Base-by-base conservation (phyloP, 805 yeast genomes). In the Cyberlindnera bimundalis region DNA sequence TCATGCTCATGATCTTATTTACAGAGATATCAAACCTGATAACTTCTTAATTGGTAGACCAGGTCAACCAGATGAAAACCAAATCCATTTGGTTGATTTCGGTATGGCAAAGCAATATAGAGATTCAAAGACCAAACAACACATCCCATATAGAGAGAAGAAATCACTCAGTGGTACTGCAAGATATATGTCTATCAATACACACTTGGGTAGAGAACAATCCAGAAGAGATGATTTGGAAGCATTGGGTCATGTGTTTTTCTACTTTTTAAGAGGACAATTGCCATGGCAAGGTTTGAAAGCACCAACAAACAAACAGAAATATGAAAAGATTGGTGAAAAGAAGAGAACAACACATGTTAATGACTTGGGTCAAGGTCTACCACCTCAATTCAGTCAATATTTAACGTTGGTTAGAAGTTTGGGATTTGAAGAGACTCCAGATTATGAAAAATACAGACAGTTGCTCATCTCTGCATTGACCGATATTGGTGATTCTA, bases 271-370 rank as follows among this genome's bases (percentile, higher is more conserved):
- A 41, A 74, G 85, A 56, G 93, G 95, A 21, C 82, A 79, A 47
- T 70, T 84, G 58, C 95, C 95, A 33, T 84, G 95, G 95, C 95
- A 84, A 65, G 95, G 95, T n/a, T 66, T 84, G 45, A 84, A 84
- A 62, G 93, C 91, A 2, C 88, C 88, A 44, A 84, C 87, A n/a
- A 84, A 84, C 60, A 84, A 85, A 60, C 74, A 79, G 50, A 84
- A 84, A 60, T 84, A 84, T 59, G 93, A 85, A 61, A 84, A 84
- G 58, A 85, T 85, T 60, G 93, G 93, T 21, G 84, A 83, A 50
- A 83, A 83, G 55, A 85, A 85, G 61, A 81, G 82, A 57, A 71
- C 81, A 13, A 79, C 89, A 2, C 74, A 80, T 12, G 78, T 84
- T 8, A 70, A 68, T 33, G 81, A 79, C 35, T 56, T 69, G 43